Conservation (phyloP, 1,139 yeast species). For the Suhomyces wounanorum region DNA sequence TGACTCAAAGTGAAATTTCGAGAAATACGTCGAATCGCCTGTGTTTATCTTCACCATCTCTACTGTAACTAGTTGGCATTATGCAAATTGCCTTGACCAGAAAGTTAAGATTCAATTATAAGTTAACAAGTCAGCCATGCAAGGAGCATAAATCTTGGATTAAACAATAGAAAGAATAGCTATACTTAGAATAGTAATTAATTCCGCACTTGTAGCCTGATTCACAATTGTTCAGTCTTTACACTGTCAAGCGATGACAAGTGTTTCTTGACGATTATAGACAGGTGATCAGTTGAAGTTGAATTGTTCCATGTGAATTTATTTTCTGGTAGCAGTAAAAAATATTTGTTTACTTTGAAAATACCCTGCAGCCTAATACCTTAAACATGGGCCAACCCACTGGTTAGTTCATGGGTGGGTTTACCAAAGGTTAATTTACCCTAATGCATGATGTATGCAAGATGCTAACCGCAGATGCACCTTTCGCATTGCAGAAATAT, state of each 20-base stretch:
- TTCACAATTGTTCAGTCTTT: neutral
- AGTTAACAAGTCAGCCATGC: too few relatives aligned
- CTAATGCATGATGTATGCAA: neutral
- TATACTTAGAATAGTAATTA: neutral
- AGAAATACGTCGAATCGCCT: neutral
- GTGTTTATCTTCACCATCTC: too few relatives aligned
- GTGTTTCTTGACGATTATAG: neutral
- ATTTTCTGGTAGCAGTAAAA: neutral
- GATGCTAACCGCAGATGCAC: neutral
- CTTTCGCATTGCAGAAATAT: neutral
- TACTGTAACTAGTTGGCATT: neutral
- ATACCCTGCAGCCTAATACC: neutral
- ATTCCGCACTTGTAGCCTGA: neutral
- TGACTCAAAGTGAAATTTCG: too few relatives aligned
- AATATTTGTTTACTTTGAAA: neutral
- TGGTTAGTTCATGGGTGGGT: neutral
- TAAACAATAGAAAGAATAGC: too few relatives aligned
- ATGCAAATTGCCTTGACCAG: neutral
- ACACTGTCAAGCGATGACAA: neutral
- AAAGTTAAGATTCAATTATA: neutral
- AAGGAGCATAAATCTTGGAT: too few relatives aligned
- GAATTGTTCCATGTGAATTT: constrained; percentile 2
- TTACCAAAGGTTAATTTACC: neutral
- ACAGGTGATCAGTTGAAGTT: neutral
- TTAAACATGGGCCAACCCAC: neutral